Evolutionary conservation across 2,329 filamentous ascomycete genomes (phyloP).

Genomic region (Microascus cirrosus): DNA sequence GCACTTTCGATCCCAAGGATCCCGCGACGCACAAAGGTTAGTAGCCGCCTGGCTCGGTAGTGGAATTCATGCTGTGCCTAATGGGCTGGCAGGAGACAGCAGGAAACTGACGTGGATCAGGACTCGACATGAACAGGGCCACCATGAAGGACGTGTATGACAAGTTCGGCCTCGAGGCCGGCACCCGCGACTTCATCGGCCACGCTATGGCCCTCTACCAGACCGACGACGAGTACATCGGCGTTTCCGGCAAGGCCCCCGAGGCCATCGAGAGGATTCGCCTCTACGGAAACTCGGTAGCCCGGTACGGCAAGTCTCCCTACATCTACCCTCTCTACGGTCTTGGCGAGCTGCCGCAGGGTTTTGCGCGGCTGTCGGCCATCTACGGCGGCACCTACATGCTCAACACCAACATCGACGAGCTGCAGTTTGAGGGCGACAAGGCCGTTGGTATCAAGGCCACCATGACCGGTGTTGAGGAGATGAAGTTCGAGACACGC

Average conservation of each 20-base stretch:
- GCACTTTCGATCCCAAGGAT: constrained; percentile 72
- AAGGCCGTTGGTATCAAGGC: constrained; percentile 96
- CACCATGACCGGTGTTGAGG: constrained; percentile 82
- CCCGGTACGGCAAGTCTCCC: constrained; percentile 93
- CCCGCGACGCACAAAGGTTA: constrained; percentile 80
- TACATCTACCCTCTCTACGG: constrained; percentile 99
- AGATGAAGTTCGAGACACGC: constrained; percentile 94
- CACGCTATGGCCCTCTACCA: constrained; percentile 97
- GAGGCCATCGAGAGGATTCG: constrained; percentile 87
- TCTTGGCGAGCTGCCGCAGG: constrained; percentile 91
- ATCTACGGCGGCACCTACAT: constrained; percentile 99
- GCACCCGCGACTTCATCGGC: constrained; percentile 90
- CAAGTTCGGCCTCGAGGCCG: constrained; percentile 85
- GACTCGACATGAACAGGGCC: constrained; percentile 64
- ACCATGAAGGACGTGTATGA: constrained; percentile 99
- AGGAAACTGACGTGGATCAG: constrained; percentile 28
- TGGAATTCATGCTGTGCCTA: background rate
- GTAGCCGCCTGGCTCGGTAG: constrained; percentile 12
- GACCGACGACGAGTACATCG: constrained; percentile 78
- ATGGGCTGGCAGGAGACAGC: background rate
- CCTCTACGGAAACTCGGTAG: constrained; percentile 95
- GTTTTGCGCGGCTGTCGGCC: constrained; percentile 91
- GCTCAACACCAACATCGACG: constrained; percentile 91
- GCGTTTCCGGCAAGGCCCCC: constrained; percentile 57
- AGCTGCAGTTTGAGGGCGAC: constrained; percentile 71